These are phyloP conservation scores for Lodderomyces orthopsilosis DNA, from an alignment of 1,139 yeast species.

Conservation along the genomic window DNA sequence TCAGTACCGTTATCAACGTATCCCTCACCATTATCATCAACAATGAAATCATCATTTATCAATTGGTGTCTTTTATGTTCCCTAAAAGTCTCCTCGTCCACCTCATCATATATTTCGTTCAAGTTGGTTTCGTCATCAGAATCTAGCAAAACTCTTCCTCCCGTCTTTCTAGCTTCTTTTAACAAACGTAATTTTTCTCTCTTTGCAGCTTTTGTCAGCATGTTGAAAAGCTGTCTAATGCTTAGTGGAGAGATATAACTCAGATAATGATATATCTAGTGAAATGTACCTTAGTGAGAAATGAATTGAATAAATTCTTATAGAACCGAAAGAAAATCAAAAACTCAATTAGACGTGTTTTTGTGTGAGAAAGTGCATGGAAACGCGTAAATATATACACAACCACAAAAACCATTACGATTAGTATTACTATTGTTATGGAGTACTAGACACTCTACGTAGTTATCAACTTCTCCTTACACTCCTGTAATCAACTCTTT, in stretches of 20 bases:
- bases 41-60: conserved; percentile 88
- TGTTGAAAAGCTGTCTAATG: conserved; percentile 5
- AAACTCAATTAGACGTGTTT: not conserved
- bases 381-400: not conserved
- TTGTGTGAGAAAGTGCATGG: not conserved
- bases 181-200: conserved; percentile 39
- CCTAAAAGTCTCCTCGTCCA: conserved; percentile 77
- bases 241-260: not conserved
- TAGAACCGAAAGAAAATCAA: conserved; percentile 3
- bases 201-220: conserved; percentile 32
- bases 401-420: not conserved
- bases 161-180: conserved; percentile 39
- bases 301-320: too few species aligned
- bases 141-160: conserved; percentile 23
- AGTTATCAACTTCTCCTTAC: not conserved
- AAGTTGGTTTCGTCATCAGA: conserved; percentile 31
- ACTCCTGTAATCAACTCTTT: conserved; percentile 5
- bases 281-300: too few species aligned
- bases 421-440: too few species aligned
- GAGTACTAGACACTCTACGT: not conserved
- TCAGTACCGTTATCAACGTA: conserved; percentile 91
- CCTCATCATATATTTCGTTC: conserved; percentile 69
- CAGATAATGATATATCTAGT: too few species aligned
- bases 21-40: conserved; percentile 87
- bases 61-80: conserved; percentile 76